Percentiles rank a stretch among this genome's conserved stretches.
These are phyloP conservation scores for Solanum corneliomulleri DNA, from an alignment of 257 asterid species.

Conservation along the genomic window DNA sequence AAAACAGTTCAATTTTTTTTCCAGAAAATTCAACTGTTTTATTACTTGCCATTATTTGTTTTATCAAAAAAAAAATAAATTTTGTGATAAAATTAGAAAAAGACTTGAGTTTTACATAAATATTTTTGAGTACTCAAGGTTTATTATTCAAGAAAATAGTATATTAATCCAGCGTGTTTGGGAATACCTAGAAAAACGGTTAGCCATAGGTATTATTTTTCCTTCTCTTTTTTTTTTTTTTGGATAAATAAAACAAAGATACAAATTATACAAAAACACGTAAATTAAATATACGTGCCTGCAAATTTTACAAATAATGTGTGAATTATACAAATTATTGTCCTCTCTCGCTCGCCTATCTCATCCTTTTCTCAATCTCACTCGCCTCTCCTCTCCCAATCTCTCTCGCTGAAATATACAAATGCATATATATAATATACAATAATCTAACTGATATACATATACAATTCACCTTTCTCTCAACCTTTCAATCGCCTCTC, in stretches of 20 bases:
- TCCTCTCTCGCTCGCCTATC: too few relatives aligned
- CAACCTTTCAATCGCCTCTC: too few relatives aligned
- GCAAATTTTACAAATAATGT: too few relatives aligned
- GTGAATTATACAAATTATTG: too few relatives aligned
- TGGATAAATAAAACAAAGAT: background rate
- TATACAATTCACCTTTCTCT: too few relatives aligned
- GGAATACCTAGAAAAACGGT: conserved; percentile 1
- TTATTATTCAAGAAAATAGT: background rate
- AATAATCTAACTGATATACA: too few relatives aligned
- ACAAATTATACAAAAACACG: background rate
- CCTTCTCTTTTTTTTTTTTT: background rate
- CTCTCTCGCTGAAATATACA: too few relatives aligned
- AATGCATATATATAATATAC: too few relatives aligned
- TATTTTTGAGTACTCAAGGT: background rate
- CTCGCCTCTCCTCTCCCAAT: too few relatives aligned
- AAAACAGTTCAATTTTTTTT: background rate
- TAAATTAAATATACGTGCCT: too few relatives aligned
- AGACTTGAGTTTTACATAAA: background rate
- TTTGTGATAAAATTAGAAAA: background rate
- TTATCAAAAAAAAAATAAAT: background rate
- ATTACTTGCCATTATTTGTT: background rate
- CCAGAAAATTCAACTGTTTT: background rate
- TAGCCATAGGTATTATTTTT: background rate
- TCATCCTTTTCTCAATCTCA: too few relatives aligned
- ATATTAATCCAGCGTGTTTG: background rate